Conservation (phyloP, 768 basidiomycete genomes). For the Lactarius sp. region DNA sequence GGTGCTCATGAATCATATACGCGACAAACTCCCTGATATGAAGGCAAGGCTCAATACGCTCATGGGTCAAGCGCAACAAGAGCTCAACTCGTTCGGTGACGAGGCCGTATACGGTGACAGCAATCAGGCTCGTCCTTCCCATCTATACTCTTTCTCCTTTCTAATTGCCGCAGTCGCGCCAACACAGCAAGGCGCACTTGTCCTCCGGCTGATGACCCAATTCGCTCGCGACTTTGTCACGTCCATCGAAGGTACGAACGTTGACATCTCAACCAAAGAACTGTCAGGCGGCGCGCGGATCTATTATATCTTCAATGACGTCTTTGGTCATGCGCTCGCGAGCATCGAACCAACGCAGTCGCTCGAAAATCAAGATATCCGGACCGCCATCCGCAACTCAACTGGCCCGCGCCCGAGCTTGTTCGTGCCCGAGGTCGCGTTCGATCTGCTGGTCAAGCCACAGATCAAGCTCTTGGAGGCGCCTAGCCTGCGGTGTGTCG, state of each 20-base stretch:
- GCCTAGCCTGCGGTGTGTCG: constrained; percentile 92
- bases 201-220: constrained; percentile 96
- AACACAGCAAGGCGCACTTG: constrained; percentile 72
- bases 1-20: constrained; percentile 96
- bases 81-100: constrained; percentile 94
- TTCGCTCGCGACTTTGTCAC: constrained; percentile 96
- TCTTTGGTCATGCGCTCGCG: constrained; percentile 88
- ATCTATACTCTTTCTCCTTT: background rate
- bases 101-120: constrained; percentile 87
- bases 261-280: constrained; percentile 97
- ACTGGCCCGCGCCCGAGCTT: constrained; percentile 94
- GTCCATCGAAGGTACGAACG: constrained; percentile 94
- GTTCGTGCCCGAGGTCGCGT: constrained; percentile 96
- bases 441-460: constrained; percentile 94
- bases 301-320: constrained; percentile 99
- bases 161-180: background rate
- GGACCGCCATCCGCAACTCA: constrained; percentile 97
- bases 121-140: constrained; percentile 52
- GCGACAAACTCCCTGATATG: constrained; percentile 99
- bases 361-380: constrained; percentile 90
- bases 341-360: constrained; percentile 89
- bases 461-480: constrained; percentile 96
- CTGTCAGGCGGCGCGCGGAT: constrained; percentile 96
- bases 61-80: constrained; percentile 99
- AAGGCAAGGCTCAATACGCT: constrained; percentile 95